phyloP scores from a whole-genome alignment of 73 alveolate species.

The Tetrahymena malaccensis region DNA sequence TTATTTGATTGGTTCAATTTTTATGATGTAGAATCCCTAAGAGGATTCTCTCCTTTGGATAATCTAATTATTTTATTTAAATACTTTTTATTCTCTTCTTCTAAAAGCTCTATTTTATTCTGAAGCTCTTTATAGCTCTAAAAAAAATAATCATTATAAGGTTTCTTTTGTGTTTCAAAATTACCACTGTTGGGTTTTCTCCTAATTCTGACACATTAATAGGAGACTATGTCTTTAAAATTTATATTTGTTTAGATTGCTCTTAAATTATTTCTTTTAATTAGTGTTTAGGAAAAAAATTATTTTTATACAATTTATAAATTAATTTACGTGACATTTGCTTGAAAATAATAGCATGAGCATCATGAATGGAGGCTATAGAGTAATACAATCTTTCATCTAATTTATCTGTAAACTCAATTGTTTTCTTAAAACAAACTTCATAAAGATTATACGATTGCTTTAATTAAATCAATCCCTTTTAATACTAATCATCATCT shows the following conservation, averaged over 20 bases:
- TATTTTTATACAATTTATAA: neutral
- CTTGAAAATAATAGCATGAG: slow-evolving; percentile 36
- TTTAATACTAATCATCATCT: neutral
- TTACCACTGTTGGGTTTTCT: neutral
- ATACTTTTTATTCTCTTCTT: slow-evolving; percentile 45
- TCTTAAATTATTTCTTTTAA: slow-evolving; percentile 4
- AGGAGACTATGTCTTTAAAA: slow-evolving; percentile 11
- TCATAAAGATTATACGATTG: slow-evolving; percentile 20
- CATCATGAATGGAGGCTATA: slow-evolving; percentile 28
- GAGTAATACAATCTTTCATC: slow-evolving; percentile 7
- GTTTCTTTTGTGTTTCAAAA: neutral
- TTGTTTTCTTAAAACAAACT: slow-evolving; percentile 8
- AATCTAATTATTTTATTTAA: slow-evolving; percentile 36
- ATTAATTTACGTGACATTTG: slow-evolving; percentile 4
- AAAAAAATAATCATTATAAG: neutral
- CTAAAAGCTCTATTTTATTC: slow-evolving; percentile 2
- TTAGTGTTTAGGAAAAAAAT: no score
- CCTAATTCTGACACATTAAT: neutral
- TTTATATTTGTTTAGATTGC: slow-evolving; percentile 8
- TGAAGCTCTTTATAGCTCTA: slow-evolving; percentile 15
- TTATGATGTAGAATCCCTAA: slow-evolving; percentile 1
- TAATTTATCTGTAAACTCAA: slow-evolving; percentile 5
- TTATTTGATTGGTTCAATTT: neutral
- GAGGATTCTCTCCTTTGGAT: slow-evolving; percentile 6
- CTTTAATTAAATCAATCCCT: neutral